Evolutionary conservation across 148 eudicot genomes (phyloP).

Genomic region (Cornus suecica): DNA sequence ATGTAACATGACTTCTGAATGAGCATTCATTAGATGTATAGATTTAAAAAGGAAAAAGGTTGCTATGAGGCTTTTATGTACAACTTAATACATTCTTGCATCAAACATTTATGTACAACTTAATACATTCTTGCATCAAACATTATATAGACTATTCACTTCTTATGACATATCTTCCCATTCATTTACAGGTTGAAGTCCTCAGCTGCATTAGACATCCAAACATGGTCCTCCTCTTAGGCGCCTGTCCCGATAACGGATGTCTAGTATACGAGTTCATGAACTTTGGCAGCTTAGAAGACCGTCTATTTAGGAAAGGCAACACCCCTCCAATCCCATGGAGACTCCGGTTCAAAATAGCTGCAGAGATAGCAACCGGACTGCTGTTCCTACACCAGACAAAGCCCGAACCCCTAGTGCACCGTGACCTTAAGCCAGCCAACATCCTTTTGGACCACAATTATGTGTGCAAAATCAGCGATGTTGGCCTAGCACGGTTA

Average conservation of each 20-base stretch:
- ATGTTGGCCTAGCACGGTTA: conserved; percentile 73
- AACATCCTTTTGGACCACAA: conserved; percentile 69
- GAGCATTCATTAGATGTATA: background rate
- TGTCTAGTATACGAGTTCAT: conserved; percentile 79
- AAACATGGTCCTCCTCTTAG: conserved; percentile 81
- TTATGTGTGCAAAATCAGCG: conserved; percentile 74
- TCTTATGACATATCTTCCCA: background rate
- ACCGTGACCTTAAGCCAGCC: conserved; percentile 84
- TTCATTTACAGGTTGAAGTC: conserved; percentile 56
- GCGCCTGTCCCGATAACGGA: conserved; percentile 85
- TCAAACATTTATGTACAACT: background rate
- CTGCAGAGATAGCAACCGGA: conserved; percentile 69
- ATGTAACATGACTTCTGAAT: no score
- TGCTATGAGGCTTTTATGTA: background rate
- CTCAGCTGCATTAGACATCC: conserved; percentile 77
- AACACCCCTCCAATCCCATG: conserved; percentile 73
- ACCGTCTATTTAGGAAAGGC: conserved; percentile 57
- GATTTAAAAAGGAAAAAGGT: background rate
- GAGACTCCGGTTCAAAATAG: conserved; percentile 62
- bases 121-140: background rate
- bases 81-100: background rate
- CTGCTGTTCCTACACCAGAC: conserved; percentile 74
- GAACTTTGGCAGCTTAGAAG: conserved; percentile 76
- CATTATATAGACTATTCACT: background rate
- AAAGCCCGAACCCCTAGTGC: conserved; percentile 88